Percentiles rank a stretch among this genome's conserved stretches.
These are phyloP conservation scores for Paramarasmius palmivorus DNA, from an alignment of 1,284 basidiomycete species.

Conservation along the genomic window DNA sequence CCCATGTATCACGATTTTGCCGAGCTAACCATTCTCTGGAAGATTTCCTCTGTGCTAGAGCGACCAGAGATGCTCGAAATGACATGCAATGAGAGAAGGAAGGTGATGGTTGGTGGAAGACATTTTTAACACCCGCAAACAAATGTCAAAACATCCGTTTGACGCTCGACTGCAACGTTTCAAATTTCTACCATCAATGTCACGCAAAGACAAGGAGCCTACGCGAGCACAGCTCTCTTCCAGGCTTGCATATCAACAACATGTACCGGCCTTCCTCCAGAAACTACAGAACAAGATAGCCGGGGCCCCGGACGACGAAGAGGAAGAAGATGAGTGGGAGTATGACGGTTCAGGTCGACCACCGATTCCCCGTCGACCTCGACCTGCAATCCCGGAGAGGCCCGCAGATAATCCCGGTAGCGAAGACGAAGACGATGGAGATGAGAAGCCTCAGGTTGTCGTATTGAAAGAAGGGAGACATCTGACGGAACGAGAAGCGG, in stretches of 20 bases:
- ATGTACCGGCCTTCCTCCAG: constrained; percentile 59
- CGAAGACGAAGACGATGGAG: constrained; percentile 71
- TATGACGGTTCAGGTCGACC: constrained; percentile 65
- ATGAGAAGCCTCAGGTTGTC: constrained; percentile 85
- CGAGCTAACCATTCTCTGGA: constrained; percentile 61
- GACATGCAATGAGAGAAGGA: neutral
- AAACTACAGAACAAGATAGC: constrained; percentile 60
- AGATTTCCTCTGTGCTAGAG: constrained; percentile 20
- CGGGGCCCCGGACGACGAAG: constrained; percentile 46
- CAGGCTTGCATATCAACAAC: constrained; percentile 54
- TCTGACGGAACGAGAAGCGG: constrained; percentile 71
- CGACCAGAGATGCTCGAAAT: constrained; percentile 3
- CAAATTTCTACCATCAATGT: constrained; percentile 2
- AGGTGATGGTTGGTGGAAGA: too few species aligned
- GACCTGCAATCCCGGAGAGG: constrained; percentile 67
- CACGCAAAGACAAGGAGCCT: constrained; percentile 46
- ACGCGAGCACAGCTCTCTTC: constrained; percentile 68
- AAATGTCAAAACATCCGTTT: too few species aligned
- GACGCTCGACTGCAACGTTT: too few species aligned
- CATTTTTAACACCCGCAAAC: too few species aligned
- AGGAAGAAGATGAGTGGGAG: constrained; percentile 27
- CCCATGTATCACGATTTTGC: constrained; percentile 68
- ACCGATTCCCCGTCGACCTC: constrained; percentile 63
- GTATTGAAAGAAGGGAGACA: constrained; percentile 86
- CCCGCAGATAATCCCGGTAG: constrained; percentile 74